Evolutionary conservation across 2,329 filamentous ascomycete genomes (phyloP), one percentile per base, ranked within the genome.

Genomic region (Trichophyton simii): DNA sequence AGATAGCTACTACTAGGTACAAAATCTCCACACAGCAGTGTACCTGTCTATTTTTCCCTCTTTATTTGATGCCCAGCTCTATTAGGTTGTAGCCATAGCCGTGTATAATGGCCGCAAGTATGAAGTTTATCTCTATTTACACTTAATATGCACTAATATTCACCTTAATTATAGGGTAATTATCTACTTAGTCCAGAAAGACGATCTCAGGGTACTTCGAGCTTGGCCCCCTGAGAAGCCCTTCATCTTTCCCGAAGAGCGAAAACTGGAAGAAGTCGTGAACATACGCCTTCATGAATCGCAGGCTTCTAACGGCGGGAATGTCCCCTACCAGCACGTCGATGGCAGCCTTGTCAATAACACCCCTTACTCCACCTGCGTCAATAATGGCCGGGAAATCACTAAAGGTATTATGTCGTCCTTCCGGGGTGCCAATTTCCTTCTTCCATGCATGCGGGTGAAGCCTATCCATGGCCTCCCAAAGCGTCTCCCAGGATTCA

Each of bases 351-450:
- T 55, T 55, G 28, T 31, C 48, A 18, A 60, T 41, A 5, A 22
- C 36, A 44, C 44, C 59, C 38, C 59, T 31, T 28, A 54, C 9
- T 18, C 31, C 31, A 22, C 44, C 15, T 22, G 59, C 22, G 36
- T 66, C 65, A 13, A 65, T 60, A 18, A 68, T 22, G 11, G 63
- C 22, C 15, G 66, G 62, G 42, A 63, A 63, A 57, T 69, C 67
- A 3, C 60, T 61, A n/a, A 66, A 69, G 6, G 65, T 60, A 3
- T 60, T 52, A 63, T 69, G 66, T 41, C 11, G 22, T 2, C 61
- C 50, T 15, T 60, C 55, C 15, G 62, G 62, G 20, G 67, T 42
- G 22, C 60, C 18, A 13, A 67, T 44, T n/a, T 66, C 63, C 41
- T 63, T 61, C 38, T 62, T 65, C 57, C 61, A 62, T 2, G 64